A percentile compares a stretch with the other conserved stretches of the same genome.
These are phyloP conservation scores for Pichia sp. DNA, from an alignment of 1,139 yeast genomes.

Conservation along the genomic window DNA sequence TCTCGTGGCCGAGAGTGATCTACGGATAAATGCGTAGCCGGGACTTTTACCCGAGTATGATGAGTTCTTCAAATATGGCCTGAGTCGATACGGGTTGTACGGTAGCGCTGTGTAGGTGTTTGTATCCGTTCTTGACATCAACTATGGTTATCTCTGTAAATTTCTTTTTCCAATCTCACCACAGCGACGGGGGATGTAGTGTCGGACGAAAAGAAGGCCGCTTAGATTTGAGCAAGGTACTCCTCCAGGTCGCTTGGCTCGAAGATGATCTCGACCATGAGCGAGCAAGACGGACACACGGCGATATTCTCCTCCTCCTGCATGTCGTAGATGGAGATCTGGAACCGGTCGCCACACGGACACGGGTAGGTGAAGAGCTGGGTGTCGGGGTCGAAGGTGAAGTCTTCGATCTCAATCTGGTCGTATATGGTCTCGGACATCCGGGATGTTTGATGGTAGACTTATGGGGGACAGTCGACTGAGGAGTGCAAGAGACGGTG, in stretches of 20 bases:
- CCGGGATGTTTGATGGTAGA: background rate
- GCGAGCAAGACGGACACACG: slow-evolving; percentile 92
- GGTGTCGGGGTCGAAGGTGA: slow-evolving; percentile 77
- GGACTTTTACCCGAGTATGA: background rate
- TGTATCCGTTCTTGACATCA: too few relatives aligned
- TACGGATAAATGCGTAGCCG: background rate
- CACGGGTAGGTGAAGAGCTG: slow-evolving; percentile 91
- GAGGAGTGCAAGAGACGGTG: too few relatives aligned
- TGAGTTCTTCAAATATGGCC: background rate
- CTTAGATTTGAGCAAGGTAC: slow-evolving; percentile 33
- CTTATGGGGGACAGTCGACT: too few relatives aligned
- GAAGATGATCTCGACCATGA: slow-evolving; percentile 87
- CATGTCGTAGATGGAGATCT: slow-evolving; percentile 79
- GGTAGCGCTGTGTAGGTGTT: too few relatives aligned
- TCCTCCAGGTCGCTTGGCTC: slow-evolving; percentile 54
- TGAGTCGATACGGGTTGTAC: background rate
- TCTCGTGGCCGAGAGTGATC: background rate
- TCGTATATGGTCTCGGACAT: slow-evolving; percentile 54
- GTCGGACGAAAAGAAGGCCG: too few relatives aligned
- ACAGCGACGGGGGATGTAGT: too few relatives aligned
- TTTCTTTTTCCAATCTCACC: too few relatives aligned
- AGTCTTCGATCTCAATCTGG: slow-evolving; percentile 95
- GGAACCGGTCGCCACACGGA: slow-evolving; percentile 96
- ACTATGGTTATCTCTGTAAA: too few relatives aligned
- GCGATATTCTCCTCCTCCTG: slow-evolving; percentile 91